These are phyloP conservation scores for Meyerozyma sp. DNA, from an alignment of 1,139 yeast genomes.

Conservation along the genomic window DNA sequence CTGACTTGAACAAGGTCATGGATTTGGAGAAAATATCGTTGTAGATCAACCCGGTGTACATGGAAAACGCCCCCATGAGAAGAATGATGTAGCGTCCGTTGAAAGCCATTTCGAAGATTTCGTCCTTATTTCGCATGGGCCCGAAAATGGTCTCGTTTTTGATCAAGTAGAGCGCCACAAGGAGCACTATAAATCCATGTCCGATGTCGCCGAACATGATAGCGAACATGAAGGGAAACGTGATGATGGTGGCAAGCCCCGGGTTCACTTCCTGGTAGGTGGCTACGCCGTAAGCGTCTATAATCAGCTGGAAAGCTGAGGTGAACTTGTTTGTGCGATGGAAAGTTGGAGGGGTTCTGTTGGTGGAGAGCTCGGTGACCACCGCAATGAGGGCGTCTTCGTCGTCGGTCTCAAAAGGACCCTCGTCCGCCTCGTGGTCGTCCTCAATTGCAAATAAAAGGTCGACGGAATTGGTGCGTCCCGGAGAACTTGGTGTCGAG, in stretches of 20 bases:
- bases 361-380: conserved; percentile 74
- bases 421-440: conserved; percentile 13
- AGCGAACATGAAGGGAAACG: conserved; percentile 98
- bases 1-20: conserved; percentile 77
- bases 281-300: conserved; percentile 93
- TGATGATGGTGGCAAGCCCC: conserved; percentile 87
- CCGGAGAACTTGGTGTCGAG: conserved; percentile 3
- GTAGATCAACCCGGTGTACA: conserved; percentile 89
- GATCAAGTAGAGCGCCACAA: conserved; percentile 70
- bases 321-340: conserved; percentile 92
- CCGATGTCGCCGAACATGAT: conserved; percentile 99
- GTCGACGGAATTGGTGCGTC: conserved; percentile 7
- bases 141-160: conserved; percentile 62
- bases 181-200: conserved; percentile 76
- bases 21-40: conserved; percentile 91
- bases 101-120: conserved; percentile 94
- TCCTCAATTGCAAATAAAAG: conserved; percentile 55
- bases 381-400: conserved; percentile 42
- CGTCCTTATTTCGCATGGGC: conserved; percentile 71
- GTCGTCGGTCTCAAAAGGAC: conserved; percentile 16
- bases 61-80: conserved; percentile 88
- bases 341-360: conserved; percentile 87
- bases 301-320: conserved; percentile 83
- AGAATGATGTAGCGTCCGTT: conserved; percentile 85
- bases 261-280: conserved; percentile 95